Evolutionary conservation across 257 asterid species (phyloP).

Genomic region (Nemophila menziesii): DNA sequence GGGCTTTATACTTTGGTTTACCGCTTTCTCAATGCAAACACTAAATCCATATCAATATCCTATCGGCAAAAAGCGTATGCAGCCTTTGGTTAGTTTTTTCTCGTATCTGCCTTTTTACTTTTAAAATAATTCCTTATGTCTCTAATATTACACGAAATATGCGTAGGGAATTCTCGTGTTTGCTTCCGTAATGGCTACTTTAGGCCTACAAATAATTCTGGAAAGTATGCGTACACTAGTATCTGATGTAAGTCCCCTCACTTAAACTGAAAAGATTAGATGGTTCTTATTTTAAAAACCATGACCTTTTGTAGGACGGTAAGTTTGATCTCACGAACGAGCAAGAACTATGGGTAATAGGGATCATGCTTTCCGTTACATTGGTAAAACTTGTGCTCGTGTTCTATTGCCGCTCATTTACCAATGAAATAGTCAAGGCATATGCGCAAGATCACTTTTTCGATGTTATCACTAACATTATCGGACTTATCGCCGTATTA

Average conservation of each 20-base stretch:
- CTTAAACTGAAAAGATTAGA: no score
- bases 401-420: constrained; percentile 40
- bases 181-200: constrained; percentile 53
- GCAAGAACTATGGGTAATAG: constrained; percentile 41
- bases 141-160: constrained; percentile 8
- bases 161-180: constrained; percentile 49
- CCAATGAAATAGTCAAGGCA: constrained; percentile 48
- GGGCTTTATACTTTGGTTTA: constrained; percentile 46
- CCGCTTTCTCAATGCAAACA: constrained; percentile 45
- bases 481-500: constrained; percentile 38
- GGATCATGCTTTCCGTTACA: constrained; percentile 44
- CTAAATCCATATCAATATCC: constrained; percentile 44
- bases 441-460: constrained; percentile 48
- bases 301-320: constrained; percentile 15
- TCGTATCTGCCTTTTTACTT: background rate
- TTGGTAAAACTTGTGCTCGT: constrained; percentile 32
- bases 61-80: constrained; percentile 51
- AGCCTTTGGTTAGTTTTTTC: constrained; percentile 40
- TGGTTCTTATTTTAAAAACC: no score
- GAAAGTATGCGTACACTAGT: constrained; percentile 35
- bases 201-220: constrained; percentile 41
- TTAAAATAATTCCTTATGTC: background rate
- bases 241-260: constrained; percentile 33
- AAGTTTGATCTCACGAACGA: constrained; percentile 30
- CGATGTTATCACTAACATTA: constrained; percentile 40